Percentiles rank a stretch among this genome's conserved stretches.
Conservation (phyloP, 139 green algal genomes). For the Dunaliella primolecta region DNA sequence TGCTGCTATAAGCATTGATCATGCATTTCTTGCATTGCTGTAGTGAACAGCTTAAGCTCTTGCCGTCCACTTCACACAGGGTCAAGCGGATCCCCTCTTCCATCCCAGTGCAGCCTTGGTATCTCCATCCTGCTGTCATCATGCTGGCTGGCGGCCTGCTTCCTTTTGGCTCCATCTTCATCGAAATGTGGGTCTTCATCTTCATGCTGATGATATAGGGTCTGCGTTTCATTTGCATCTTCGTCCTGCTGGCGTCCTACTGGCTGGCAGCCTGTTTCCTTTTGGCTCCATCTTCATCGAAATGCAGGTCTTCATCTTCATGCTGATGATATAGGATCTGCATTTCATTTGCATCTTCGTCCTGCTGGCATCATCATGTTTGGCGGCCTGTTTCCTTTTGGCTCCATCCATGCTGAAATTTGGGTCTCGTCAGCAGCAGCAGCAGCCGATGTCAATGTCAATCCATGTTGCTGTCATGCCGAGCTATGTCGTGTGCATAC, state of each 20-base stretch:
- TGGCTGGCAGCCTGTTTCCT: constrained; percentile 85
- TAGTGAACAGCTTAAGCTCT: too few species aligned
- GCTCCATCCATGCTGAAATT: constrained; percentile 98
- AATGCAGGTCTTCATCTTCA: constrained; percentile 68
- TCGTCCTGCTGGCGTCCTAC: constrained; percentile 60
- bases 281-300: constrained; percentile 99
- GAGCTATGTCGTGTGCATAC: too few species aligned
- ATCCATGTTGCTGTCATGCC: too few species aligned
- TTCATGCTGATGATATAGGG: too few species aligned
- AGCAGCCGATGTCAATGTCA: too few species aligned
- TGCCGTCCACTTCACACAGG: too few species aligned
- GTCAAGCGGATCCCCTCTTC: constrained; percentile 93
- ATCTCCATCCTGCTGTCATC: constrained; percentile 76
- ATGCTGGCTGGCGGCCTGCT: constrained; percentile 80
- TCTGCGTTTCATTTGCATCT: too few species aligned
- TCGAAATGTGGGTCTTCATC: constrained; percentile 85
- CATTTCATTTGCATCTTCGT: constrained; percentile 92
- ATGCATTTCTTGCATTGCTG: too few species aligned
- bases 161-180: constrained; percentile 98
- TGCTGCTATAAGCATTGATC: too few species aligned
- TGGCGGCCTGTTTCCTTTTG: constrained; percentile 93
- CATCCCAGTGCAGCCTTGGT: constrained; percentile 90
- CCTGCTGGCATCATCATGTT: constrained; percentile 66
- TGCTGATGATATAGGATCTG: too few species aligned
- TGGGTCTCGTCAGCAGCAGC: too few species aligned